phyloP scores from a whole-genome alignment of 116 monocot genomes.

The Dioscorea cayenensis region DNA sequence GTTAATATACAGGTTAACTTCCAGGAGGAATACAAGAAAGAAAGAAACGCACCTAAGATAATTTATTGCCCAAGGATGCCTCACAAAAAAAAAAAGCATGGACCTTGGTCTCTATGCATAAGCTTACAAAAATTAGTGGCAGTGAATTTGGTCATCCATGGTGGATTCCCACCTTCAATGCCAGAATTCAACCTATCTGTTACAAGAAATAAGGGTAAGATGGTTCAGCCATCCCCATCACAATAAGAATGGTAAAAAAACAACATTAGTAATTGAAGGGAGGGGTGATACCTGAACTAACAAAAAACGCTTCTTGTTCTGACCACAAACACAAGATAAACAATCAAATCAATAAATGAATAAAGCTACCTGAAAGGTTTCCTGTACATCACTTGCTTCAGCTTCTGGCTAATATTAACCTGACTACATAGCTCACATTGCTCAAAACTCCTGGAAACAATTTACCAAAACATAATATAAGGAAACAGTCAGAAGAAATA shows the following conservation, averaged over 20 bases:
- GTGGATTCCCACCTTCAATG: conserved; percentile 4
- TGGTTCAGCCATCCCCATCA: background rate
- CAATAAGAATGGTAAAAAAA: background rate
- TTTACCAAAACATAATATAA: too few species aligned
- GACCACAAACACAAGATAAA: conserved; percentile 8
- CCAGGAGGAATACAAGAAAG: background rate
- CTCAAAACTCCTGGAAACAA: conserved; percentile 7
- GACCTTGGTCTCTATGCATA: conserved; percentile 16
- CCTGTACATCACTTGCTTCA: conserved; percentile 30
- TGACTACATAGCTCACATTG: conserved; percentile 6
- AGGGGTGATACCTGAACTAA: conserved; percentile 5
- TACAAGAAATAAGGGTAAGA: background rate
- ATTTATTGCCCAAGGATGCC: conserved; percentile 44
- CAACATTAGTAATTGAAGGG: background rate
- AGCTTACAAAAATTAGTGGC: conserved; percentile 38
- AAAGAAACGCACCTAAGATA: background rate
- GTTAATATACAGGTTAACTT: background rate
- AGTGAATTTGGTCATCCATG: conserved; percentile 7
- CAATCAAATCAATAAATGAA: conserved; percentile 29
- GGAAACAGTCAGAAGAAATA: conserved; percentile 5
- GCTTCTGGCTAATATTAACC: background rate
- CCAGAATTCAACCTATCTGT: conserved; percentile 12
- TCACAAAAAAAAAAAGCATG: conserved; percentile 46
- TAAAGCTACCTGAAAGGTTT: conserved; percentile 14
- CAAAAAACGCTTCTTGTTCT: conserved; percentile 4